Conservation (phyloP, 2,329 filamentous ascomycete species). For the Pseudogymnoascus sp. region DNA sequence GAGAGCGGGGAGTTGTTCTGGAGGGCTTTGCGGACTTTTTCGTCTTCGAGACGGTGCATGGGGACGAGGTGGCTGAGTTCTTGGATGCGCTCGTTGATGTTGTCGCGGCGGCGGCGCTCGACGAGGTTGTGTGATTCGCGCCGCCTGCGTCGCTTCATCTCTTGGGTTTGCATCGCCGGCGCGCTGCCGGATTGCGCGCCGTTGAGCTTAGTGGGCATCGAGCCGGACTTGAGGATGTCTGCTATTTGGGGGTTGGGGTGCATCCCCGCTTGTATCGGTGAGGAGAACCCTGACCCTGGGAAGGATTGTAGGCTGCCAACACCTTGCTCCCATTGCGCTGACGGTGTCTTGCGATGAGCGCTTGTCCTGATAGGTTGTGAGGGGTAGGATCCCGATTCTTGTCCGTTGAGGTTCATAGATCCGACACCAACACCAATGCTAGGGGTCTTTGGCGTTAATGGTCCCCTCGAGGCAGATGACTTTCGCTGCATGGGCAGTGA, state of each 20-base stretch:
- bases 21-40: slow-evolving; percentile 92
- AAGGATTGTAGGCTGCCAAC: slow-evolving; percentile 78
- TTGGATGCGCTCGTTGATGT: slow-evolving; percentile 98
- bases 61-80: slow-evolving; percentile 92
- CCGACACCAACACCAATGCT: slow-evolving; percentile 54
- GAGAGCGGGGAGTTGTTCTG: slow-evolving; percentile 87
- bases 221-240: slow-evolving; percentile 82
- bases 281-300: slow-evolving; percentile 81
- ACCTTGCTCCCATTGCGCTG: slow-evolving; percentile 85
- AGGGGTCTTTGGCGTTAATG: slow-evolving; percentile 81
- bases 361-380: slow-evolving; percentile 69
- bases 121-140: slow-evolving; percentile 95
- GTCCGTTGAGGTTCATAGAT: slow-evolving; percentile 56
- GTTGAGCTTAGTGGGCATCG: slow-evolving; percentile 76
- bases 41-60: slow-evolving; percentile 84
- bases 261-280: slow-evolving; percentile 61
- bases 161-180: slow-evolving; percentile 60
- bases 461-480: slow-evolving; percentile 64
- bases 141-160: slow-evolving; percentile 84
- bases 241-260: slow-evolving; percentile 66
- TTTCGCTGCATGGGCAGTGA: slow-evolving; percentile 61
- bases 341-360: slow-evolving; percentile 71
- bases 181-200: slow-evolving; percentile 19
- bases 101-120: slow-evolving; percentile 87
- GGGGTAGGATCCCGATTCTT: slow-evolving; percentile 63